phyloP scores from a whole-genome alignment of 805 yeast genomes.

The Alloascoidea hylecoeti region DNA sequence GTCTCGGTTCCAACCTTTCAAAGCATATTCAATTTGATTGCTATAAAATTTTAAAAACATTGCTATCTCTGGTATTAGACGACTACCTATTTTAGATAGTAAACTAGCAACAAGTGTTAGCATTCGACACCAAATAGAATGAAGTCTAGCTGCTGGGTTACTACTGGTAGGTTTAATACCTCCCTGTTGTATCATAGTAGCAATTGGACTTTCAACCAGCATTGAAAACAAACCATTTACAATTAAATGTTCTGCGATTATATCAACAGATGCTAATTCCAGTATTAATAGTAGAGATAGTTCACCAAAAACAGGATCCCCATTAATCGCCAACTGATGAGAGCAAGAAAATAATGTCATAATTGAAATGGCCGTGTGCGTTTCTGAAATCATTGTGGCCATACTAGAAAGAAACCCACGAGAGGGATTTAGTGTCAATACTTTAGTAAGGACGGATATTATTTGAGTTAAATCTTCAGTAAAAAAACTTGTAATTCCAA shows the following conservation, averaged over 20 bases:
- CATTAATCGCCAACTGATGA: constrained; percentile 41
- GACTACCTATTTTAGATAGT: constrained; percentile 46
- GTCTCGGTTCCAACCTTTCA: constrained; percentile 53
- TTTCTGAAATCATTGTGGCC: constrained; percentile 35
- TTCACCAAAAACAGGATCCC: constrained; percentile 61
- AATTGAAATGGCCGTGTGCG: constrained; percentile 48
- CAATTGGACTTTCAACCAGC: constrained; percentile 61
- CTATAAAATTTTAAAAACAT: constrained; percentile 48
- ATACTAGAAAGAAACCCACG: constrained; percentile 31
- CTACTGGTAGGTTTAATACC: constrained; percentile 30
- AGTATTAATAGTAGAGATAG: constrained; percentile 51
- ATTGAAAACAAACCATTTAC: constrained; percentile 51
- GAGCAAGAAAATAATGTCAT: constrained; percentile 56
- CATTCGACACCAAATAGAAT: constrained; percentile 72
- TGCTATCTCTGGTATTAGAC: constrained; percentile 49
- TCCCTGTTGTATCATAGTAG: constrained; percentile 54
- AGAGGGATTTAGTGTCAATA: constrained; percentile 34
- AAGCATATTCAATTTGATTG: constrained; percentile 49
- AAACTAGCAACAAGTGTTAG: constrained; percentile 51
- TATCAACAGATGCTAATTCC: constrained; percentile 47
- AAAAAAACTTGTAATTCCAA: constrained; percentile 24
- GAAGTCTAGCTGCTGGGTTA: constrained; percentile 44
- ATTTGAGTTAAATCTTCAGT: constrained; percentile 54
- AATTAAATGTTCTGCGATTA: constrained; percentile 54
- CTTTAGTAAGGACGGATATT: constrained; percentile 47